Conservation (phyloP, 2,329 filamentous ascomycete genomes). For the Pseudogymnoascus sp. region DNA sequence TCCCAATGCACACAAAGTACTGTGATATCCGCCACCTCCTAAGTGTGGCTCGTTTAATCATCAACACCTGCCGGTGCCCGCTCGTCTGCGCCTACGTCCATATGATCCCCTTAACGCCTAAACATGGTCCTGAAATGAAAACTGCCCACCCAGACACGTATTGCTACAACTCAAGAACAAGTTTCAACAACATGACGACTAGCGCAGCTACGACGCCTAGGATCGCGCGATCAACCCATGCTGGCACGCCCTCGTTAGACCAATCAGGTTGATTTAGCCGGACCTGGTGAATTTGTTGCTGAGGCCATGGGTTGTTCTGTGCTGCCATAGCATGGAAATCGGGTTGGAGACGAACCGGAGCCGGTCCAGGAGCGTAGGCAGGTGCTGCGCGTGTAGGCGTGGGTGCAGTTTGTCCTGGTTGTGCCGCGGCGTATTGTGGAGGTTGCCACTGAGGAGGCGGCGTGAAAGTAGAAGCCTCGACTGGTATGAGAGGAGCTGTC, state of each 20-base stretch:
- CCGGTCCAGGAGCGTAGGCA: neutral
- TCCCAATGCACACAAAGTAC: neutral
- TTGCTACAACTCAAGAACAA: constrained; percentile 24
- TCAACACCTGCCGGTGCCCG: neutral
- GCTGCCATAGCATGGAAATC: neutral
- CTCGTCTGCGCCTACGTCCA: neutral
- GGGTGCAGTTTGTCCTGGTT: constrained; percentile 26
- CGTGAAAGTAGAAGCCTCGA: constrained; percentile 13
- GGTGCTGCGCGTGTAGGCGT: constrained; percentile 24
- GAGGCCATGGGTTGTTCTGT: neutral
- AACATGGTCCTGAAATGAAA: neutral
- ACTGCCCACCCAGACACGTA: neutral
- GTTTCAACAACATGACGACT: constrained; percentile 58
- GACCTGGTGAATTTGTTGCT: neutral
- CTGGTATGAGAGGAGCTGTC: constrained; percentile 31
- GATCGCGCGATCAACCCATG: constrained; percentile 78
- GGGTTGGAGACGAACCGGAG: neutral
- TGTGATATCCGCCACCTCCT: neutral
- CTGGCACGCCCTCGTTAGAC: constrained; percentile 46
- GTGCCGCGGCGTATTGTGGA: constrained; percentile 19
- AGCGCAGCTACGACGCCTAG: constrained; percentile 62
- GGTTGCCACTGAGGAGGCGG: constrained; percentile 16
- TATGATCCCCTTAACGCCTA: neutral
- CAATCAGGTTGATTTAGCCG: constrained; percentile 10
- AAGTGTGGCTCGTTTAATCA: neutral